Percentiles rank a stretch among this genome's conserved stretches.
Evolutionary conservation across 208 protist genomes (phyloP).

Genomic region (Naegleria lovaniensis): DNA sequence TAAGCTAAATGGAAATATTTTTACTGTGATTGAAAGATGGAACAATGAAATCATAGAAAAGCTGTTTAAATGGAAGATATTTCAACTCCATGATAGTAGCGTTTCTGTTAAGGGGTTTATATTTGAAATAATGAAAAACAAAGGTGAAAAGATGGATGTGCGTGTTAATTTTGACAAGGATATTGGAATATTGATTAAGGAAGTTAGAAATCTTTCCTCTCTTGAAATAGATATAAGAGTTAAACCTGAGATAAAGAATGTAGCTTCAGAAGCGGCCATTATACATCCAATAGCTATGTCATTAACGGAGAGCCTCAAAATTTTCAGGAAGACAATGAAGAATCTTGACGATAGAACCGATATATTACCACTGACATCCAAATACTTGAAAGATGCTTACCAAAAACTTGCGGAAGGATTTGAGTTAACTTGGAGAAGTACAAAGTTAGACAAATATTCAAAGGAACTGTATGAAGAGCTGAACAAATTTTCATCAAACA

Average conservation of each 20-base stretch:
- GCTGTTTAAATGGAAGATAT: slow-evolving; percentile 35
- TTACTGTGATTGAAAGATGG: slow-evolving; percentile 27
- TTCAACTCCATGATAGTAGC: slow-evolving; percentile 30
- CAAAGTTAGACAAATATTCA: slow-evolving; percentile 56
- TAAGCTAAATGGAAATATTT: slow-evolving; percentile 52
- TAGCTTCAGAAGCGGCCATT: slow-evolving; percentile 40
- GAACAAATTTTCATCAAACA: slow-evolving; percentile 49
- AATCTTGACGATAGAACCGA: neutral
- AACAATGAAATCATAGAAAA: slow-evolving; percentile 30
- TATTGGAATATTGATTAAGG: slow-evolving; percentile 68
- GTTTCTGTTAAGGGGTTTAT: slow-evolving; percentile 50
- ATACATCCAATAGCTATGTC: slow-evolving; percentile 62
- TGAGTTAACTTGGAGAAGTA: slow-evolving; percentile 42
- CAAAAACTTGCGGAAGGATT: slow-evolving; percentile 52
- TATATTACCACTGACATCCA: slow-evolving; percentile 50
- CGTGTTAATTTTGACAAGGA: slow-evolving; percentile 65
- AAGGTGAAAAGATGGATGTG: slow-evolving; percentile 31
- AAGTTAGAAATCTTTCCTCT: slow-evolving; percentile 58
- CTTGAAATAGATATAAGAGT: slow-evolving; percentile 51
- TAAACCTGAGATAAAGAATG: slow-evolving; percentile 46
- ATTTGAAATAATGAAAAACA: slow-evolving; percentile 36
- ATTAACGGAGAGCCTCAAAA: slow-evolving; percentile 51
- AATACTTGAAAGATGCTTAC: slow-evolving; percentile 51
- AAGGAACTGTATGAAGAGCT: slow-evolving; percentile 48
- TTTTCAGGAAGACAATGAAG: slow-evolving; percentile 21